Base-by-base conservation (phyloP, 257 asterid genomes). In the Pogostemon cablin region DNA sequence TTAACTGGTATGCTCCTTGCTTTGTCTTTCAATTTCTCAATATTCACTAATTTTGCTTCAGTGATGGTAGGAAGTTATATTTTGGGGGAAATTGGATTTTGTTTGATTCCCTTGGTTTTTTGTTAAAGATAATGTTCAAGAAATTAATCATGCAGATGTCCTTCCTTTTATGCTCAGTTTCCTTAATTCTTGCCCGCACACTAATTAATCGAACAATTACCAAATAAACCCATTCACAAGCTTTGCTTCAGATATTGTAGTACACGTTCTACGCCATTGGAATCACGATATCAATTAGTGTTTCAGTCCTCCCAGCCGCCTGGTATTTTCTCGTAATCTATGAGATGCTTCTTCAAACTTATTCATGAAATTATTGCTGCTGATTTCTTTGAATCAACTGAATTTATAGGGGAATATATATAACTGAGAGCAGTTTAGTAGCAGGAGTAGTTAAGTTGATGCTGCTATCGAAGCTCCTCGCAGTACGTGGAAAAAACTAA, bases 291-390 rank as follows among this genome's bases (percentile, higher is more conserved):
- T 86, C 99, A 6, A 91, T 93, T 57, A 98, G 99, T 17, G 99
- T 93, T 71, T 93, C 99, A 3, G 99, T 93, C 50, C 97, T 93
- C 78, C 98, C 98, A 42, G 98, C 99, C 40, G 98, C 99, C 41
- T 93, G 98, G 98, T 93, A 84, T 15, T n/a, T 54, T 15, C 59
- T 35, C 65, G 6, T 9, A 11, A 15, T n/a, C 47, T 59, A 0
- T 1, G 15, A 6, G 47, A 50, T n/a, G 5, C 68, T 49, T 42
- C 46, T 15, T 47, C 17, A 0, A 0, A 9, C 6, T 44, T 3
- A 7, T 41, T 47, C n/a, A 43, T 62, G 56, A 20, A 34, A 62
- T 32, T n/a, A 12, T 9, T 50, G 71, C 61, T 1, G 57, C 73
- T 72, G 68, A 68, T 48, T 73, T 49, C 32, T 42, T 39, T 37